A percentile compares a stretch with the other conserved stretches of the same genome.
Conservation (phyloP, 306 rosid genomes). For the Quercus dentata region DNA sequence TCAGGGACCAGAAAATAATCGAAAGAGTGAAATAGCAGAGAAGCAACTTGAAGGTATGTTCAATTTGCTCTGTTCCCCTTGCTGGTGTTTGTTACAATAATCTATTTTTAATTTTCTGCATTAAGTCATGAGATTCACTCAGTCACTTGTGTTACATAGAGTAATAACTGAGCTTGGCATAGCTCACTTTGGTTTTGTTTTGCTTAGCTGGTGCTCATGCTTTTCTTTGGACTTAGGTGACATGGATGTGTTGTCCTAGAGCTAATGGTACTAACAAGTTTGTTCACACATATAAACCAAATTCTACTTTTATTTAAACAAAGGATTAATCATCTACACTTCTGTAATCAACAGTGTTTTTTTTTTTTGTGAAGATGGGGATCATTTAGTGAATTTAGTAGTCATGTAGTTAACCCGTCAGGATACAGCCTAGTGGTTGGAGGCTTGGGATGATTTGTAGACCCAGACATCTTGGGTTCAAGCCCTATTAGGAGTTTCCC, state of each 20-base stretch:
- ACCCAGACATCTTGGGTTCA: too few species aligned
- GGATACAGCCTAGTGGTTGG: too few species aligned
- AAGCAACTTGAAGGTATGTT: slow-evolving; percentile 48
- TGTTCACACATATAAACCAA: not conserved
- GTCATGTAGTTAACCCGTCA: not conserved
- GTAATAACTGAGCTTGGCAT: not conserved
- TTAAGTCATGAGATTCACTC: not conserved
- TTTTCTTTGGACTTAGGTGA: not conserved
- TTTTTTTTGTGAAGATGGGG: not conserved
- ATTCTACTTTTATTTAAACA: not conserved
- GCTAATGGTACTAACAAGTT: not conserved
- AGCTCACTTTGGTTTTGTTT: not conserved
- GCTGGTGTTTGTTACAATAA: slow-evolving; percentile 8
- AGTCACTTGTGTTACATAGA: not conserved
- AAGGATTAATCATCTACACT: not conserved
- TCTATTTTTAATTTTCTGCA: slow-evolving; percentile 4
- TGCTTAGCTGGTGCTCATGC: not conserved
- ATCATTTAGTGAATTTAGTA: not conserved
- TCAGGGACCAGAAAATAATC: slow-evolving; percentile 40
- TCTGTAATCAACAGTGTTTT: not conserved
- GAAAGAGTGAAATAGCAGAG: slow-evolving; percentile 25
- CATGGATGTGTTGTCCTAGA: not conserved
- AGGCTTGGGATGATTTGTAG: too few species aligned
- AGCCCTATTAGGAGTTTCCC: too few species aligned
- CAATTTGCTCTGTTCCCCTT: not conserved